These are phyloP conservation scores for Protostelium mycophagum DNA, from an alignment of 78 protist genomes.

Conservation along the genomic window DNA sequence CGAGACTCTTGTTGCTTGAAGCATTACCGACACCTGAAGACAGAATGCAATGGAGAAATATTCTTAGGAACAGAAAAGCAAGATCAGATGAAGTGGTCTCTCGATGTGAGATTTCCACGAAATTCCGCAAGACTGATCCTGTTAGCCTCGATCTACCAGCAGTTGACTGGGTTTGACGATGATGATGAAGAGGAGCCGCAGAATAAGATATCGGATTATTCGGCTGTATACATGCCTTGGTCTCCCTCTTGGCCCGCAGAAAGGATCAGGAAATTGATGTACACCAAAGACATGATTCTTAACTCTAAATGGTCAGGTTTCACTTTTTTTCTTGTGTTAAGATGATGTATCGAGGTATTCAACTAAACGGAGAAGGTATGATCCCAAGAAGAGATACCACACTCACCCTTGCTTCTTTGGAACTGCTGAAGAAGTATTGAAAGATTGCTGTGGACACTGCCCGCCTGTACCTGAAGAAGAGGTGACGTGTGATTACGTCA, in stretches of 20 bases:
- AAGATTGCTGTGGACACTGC: slow-evolving; percentile 19
- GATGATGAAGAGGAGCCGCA: neutral
- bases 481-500: too few relatives aligned
- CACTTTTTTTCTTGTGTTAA: neutral
- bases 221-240: slow-evolving; percentile 16
- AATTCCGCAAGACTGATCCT: neutral
- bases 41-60: neutral
- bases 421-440: neutral
- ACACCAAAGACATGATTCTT: slow-evolving; percentile 8
- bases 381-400: slow-evolving; percentile 11
- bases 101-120: neutral
- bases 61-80: neutral
- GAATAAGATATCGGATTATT: slow-evolving; percentile 9
- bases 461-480: neutral
- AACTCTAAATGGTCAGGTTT: neutral
- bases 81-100: neutral
- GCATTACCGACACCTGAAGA: neutral
- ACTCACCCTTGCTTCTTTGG: slow-evolving; percentile 41
- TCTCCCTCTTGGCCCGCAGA: slow-evolving; percentile 12
- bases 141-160: neutral
- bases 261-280: slow-evolving; percentile 8
- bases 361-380: slow-evolving; percentile 12
- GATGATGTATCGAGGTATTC: neutral
- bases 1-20: neutral
- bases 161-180: neutral